These are phyloP conservation scores for Boletales sp. DNA, from an alignment of 768 basidiomycete species.

Conservation along the genomic window DNA sequence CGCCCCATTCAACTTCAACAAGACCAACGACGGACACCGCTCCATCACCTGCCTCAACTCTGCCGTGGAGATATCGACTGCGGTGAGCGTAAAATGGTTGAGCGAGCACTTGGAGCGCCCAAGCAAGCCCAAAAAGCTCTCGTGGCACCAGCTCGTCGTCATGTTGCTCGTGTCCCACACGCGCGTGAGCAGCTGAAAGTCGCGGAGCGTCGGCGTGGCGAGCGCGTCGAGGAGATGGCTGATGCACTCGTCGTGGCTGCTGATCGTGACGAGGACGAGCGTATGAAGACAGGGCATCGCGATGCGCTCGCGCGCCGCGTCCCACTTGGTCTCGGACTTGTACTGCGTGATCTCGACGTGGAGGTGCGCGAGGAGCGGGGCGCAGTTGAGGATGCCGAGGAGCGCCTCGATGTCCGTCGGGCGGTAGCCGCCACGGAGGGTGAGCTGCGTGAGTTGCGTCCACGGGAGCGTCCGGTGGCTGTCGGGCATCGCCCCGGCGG, in stretches of 20 bases:
- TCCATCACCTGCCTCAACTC: slow-evolving; percentile 26
- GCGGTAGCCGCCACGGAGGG: slow-evolving; percentile 29
- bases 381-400: slow-evolving; percentile 21
- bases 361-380: slow-evolving; percentile 26
- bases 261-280: slow-evolving; percentile 31
- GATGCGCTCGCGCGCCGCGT: slow-evolving; percentile 17
- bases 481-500: slow-evolving; percentile 29
- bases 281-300: slow-evolving; percentile 28
- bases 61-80: slow-evolving; percentile 18
- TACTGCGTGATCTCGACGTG: slow-evolving; percentile 32
- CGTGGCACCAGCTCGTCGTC: slow-evolving; percentile 28
- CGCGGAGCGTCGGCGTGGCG: slow-evolving; percentile 20
- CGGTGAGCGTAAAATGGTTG: slow-evolving; percentile 29
- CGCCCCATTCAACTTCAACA: slow-evolving; percentile 27
- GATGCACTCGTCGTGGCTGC: slow-evolving; percentile 26
- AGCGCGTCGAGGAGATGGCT: slow-evolving; percentile 25
- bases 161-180: slow-evolving; percentile 31
- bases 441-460: slow-evolving; percentile 31
- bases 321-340: slow-evolving; percentile 27
- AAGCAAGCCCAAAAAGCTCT: slow-evolving; percentile 24
- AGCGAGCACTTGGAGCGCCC: slow-evolving; percentile 27
- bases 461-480: slow-evolving; percentile 31
- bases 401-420: slow-evolving; percentile 24
- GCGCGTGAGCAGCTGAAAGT: slow-evolving; percentile 30
- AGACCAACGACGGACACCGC: slow-evolving; percentile 27